These are phyloP conservation scores for Pyrenochaeta sp. DNA, from an alignment of 2,329 filamentous ascomycete species.

Conservation along the genomic window DNA sequence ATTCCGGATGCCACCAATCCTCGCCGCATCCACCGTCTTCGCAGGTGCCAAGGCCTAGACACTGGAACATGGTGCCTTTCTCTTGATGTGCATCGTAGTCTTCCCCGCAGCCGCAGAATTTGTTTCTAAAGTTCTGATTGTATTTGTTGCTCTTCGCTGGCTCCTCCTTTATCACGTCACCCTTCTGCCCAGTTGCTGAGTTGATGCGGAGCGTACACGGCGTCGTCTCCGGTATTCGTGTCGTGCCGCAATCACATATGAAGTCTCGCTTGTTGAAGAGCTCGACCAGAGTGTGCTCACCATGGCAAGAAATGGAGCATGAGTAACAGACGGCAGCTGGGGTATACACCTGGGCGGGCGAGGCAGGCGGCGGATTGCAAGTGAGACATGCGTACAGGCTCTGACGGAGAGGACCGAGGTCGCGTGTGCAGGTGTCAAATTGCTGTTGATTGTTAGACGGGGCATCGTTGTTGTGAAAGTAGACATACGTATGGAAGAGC, in stretches of 20 bases:
- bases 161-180: conserved; percentile 77
- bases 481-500: conserved; percentile 83
- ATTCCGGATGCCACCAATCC: conserved; percentile 98
- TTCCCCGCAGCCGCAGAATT: conserved; percentile 88
- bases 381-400: conserved; percentile 92
- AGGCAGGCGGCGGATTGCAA: conserved; percentile 81
- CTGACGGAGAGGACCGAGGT: conserved; percentile 88
- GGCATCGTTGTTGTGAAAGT: conserved; percentile 2
- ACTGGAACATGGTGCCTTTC: conserved; percentile 98
- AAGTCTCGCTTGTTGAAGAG: conserved; percentile 97
- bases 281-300: conserved; percentile 93
- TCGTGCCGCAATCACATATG: conserved; percentile 94
- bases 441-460: conserved; percentile 64
- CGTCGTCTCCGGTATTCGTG: conserved; percentile 72
- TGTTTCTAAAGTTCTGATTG: conserved; percentile 94
- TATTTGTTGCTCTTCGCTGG: conserved; percentile 81
- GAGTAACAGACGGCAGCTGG: conserved; percentile 93
- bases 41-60: conserved; percentile 80
- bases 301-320: conserved; percentile 95
- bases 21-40: conserved; percentile 92
- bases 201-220: conserved; percentile 82
- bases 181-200: conserved; percentile 75
- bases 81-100: conserved; percentile 89
- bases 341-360: conserved; percentile 68
- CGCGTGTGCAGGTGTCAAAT: conserved; percentile 91